A percentile compares a stretch with the other conserved stretches of the same genome.
Evolutionary conservation across 495 filamentous ascomycete genomes (phyloP).

Genomic region (Amphirosellinia nigrospora): DNA sequence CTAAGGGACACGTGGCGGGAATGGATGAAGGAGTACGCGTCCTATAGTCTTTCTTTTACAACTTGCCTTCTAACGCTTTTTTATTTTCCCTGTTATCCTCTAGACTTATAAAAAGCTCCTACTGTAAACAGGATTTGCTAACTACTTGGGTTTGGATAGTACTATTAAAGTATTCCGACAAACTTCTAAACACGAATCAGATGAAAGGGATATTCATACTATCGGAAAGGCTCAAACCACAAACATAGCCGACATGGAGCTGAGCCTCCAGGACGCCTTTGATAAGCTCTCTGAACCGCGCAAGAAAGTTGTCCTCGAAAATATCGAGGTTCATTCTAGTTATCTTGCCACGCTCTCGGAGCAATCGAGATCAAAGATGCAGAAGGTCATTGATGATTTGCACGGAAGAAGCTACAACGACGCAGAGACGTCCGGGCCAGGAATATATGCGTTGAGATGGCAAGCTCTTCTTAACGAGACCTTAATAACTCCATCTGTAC

Average conservation of each 20-base stretch:
- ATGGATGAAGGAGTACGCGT: constrained; percentile 45
- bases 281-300: constrained; percentile 46
- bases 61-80: not conserved
- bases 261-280: constrained; percentile 53
- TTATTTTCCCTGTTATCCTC: not conserved
- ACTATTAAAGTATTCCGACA: constrained; percentile 16
- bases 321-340: constrained; percentile 58
- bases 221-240: not conserved
- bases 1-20: constrained; percentile 56
- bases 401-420: constrained; percentile 24
- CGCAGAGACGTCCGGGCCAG: constrained; percentile 57
- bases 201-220: not conserved
- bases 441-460: constrained; percentile 68
- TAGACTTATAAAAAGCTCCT: not conserved
- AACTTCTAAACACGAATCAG: not conserved
- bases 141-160: constrained; percentile 7
- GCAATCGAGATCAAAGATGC: constrained; percentile 56
- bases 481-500: constrained; percentile 58
- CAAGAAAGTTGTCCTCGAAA: constrained; percentile 40
- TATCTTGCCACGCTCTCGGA: constrained; percentile 58
- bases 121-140: not conserved
- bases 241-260: constrained; percentile 53
- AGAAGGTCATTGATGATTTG: constrained; percentile 47
- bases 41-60: not conserved
- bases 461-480: constrained; percentile 66